Evolutionary conservation across 2,329 filamentous ascomycete species (phyloP), one percentile per base, ranked within the genome.

Genomic region (Neonectria hederae): DNA sequence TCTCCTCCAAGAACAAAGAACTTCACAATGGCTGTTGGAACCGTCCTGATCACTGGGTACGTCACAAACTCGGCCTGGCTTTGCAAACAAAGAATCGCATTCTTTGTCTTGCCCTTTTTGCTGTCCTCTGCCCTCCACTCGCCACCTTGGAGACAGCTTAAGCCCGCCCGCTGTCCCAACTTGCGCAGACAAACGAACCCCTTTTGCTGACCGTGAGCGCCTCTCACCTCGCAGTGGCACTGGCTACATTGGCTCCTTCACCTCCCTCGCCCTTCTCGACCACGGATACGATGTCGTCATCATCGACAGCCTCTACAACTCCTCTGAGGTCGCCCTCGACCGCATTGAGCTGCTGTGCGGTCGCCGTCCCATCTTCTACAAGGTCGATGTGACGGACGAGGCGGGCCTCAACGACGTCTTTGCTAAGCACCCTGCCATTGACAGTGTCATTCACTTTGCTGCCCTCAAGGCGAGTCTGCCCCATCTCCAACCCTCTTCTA

Each of bases 241-340:
- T 70, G 96, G 96, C 84, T 99, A 99, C 86, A 99, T 99, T 81
- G 96, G 96, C 79, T 98, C 95, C 54, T 98, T 98, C 86, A 99
- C 96, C 66, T 86, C 92, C 61, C 90, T 99, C 55, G 91, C 94
- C 58, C 92, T 99, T 26, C 92, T 99, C 72, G 87, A 97, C 78
- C 92, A 96, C 76, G 94, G 90, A 80, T 98, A 98, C 87, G 90
- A 98, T 80, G 96, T 99, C 69, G 92, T 99, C 79, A 93, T 99
- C 69, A 90, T 96, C 72, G 96, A 99, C 84, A 98, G 90, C 82
- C 88, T 98, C 71, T 97, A 97, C 90, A 99, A 99, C 83, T 97
- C 96, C 53, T 97, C 92, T 66, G 86, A 90, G 75, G 94, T 97
- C 76, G 93, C 92, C 69, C 82, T 99, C 74, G 95, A 97, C 81